phyloP scores from a whole-genome alignment of 1,284 basidiomycete species.

The Tylopilus sp. region DNA sequence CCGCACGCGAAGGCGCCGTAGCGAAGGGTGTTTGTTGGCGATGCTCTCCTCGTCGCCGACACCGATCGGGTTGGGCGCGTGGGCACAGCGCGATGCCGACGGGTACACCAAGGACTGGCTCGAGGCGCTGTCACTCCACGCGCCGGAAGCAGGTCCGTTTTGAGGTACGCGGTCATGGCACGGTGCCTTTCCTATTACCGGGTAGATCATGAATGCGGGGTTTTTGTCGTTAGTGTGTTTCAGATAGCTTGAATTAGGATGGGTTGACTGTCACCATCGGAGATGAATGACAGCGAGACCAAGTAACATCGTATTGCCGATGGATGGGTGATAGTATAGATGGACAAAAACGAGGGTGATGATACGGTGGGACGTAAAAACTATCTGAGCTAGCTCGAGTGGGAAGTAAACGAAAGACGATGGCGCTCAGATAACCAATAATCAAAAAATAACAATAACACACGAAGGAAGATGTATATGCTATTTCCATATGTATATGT shows the following conservation, averaged over 20 bases:
- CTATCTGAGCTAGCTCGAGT: neutral
- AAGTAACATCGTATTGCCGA: neutral
- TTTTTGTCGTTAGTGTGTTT: neutral
- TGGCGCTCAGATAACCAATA: neutral
- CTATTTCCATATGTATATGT: neutral
- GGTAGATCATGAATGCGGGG: neutral
- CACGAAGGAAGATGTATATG: neutral
- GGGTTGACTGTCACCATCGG: neutral
- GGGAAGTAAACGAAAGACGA: neutral
- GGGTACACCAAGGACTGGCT: conserved; percentile 27
- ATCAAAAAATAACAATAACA: neutral
- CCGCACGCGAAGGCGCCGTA: conserved; percentile 18
- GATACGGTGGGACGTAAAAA: neutral
- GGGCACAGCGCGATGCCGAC: conserved; percentile 14
- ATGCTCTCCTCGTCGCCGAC: conserved; percentile 30
- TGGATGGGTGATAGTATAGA: neutral
- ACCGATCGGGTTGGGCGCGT: conserved; percentile 20
- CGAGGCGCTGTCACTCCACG: conserved; percentile 30
- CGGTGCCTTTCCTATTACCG: neutral
- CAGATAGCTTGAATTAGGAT: neutral
- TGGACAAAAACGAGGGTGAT: neutral
- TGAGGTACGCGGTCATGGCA: too few species aligned
- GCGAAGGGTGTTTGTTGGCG: conserved; percentile 34
- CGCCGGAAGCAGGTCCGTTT: neutral
- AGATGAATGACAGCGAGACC: too few species aligned